A percentile compares a stretch with the other conserved stretches of the same genome.
phyloP scores from a whole-genome alignment of 768 basidiomycete genomes.

The Suillus clintonianus region DNA sequence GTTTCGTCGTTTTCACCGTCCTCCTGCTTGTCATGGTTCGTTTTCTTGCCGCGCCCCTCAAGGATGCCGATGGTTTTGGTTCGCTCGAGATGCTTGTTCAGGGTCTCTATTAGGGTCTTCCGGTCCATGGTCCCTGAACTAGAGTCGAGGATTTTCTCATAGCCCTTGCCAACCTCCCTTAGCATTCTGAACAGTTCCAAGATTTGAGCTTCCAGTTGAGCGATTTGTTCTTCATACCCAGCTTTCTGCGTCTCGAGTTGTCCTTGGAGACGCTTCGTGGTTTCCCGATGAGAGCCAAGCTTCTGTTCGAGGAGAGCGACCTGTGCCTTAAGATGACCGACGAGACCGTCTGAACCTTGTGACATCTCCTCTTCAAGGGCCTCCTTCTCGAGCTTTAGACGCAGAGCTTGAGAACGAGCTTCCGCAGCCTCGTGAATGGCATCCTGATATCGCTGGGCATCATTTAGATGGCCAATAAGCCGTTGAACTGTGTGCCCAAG shows the following conservation, averaged over 20 bases:
- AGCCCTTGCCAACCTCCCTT: slow-evolving; percentile 76
- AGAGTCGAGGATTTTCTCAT: slow-evolving; percentile 72
- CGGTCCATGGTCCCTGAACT: slow-evolving; percentile 69
- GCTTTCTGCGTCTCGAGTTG: slow-evolving; percentile 77
- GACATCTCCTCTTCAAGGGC: slow-evolving; percentile 78
- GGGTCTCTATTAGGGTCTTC: slow-evolving; percentile 73
- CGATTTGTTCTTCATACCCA: slow-evolving; percentile 83
- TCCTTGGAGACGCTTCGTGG: slow-evolving; percentile 70
- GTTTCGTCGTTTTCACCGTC: slow-evolving; percentile 32
- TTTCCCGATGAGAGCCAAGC: slow-evolving; percentile 76
- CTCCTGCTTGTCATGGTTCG: slow-evolving; percentile 23
- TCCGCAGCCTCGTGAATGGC: slow-evolving; percentile 77
- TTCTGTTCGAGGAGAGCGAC: slow-evolving; percentile 74
- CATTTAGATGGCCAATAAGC: slow-evolving; percentile 87
- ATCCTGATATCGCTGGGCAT: slow-evolving; percentile 80
- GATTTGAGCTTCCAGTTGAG: slow-evolving; percentile 89
- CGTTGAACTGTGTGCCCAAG: slow-evolving; percentile 89
- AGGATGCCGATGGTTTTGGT: slow-evolving; percentile 83
- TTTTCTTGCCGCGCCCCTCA: slow-evolving; percentile 61
- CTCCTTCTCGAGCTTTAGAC: slow-evolving; percentile 81
- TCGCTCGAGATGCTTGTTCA: slow-evolving; percentile 83
- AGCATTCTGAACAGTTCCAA: slow-evolving; percentile 94
- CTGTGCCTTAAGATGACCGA: slow-evolving; percentile 78
- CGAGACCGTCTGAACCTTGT: slow-evolving; percentile 78
- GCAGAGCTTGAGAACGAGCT: slow-evolving; percentile 62